A percentile compares a stretch with the other conserved stretches of the same genome.
Evolutionary conservation across 352 stramenopile genomes (phyloP).

Genomic region (Pythium coloratum): DNA sequence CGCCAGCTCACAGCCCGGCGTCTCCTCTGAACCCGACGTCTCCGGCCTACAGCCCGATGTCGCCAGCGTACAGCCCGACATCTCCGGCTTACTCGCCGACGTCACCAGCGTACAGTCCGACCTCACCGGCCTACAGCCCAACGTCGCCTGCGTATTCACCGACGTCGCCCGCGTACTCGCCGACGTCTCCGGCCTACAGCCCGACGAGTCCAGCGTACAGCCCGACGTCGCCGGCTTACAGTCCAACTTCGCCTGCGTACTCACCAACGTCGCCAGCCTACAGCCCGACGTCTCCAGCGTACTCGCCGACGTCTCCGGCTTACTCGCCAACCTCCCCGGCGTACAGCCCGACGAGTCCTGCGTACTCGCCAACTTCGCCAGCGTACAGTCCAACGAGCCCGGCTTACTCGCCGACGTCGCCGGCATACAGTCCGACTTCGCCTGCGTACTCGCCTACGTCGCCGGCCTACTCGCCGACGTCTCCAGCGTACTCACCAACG

Average conservation of each 20-base stretch:
- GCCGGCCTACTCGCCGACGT: conserved; percentile 77
- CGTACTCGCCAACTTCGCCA: conserved; percentile 49
- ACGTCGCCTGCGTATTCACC: conserved; percentile 35
- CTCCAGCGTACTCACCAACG: conserved; percentile 75
- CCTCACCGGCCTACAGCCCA: conserved; percentile 71
- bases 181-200: conserved; percentile 73
- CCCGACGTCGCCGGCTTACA: conserved; percentile 52
- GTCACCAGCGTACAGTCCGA: conserved; percentile 80
- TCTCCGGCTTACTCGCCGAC: conserved; percentile 74
- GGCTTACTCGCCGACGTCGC: conserved; percentile 71
- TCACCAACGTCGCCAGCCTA: conserved; percentile 72
- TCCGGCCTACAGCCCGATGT: conserved; percentile 88
- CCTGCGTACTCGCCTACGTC: conserved; percentile 89
- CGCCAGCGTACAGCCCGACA: conserved; percentile 84
- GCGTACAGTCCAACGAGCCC: conserved; percentile 64
- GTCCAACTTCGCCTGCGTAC: conserved; percentile 67
- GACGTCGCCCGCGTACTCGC: conserved; percentile 64
- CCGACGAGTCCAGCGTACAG: conserved; percentile 44
- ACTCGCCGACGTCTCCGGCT: conserved; percentile 65
- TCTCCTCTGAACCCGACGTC: conserved; percentile 74
- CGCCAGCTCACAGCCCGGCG: conserved; percentile 69
- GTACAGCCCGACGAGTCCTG: conserved; percentile 74
- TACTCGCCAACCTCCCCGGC: conserved; percentile 72
- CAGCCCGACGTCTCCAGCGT: conserved; percentile 62
- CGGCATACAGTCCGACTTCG: conserved; percentile 85